These are phyloP conservation scores for Salix suchowensis DNA, from an alignment of 345 rosid genomes.

Conservation along the genomic window DNA sequence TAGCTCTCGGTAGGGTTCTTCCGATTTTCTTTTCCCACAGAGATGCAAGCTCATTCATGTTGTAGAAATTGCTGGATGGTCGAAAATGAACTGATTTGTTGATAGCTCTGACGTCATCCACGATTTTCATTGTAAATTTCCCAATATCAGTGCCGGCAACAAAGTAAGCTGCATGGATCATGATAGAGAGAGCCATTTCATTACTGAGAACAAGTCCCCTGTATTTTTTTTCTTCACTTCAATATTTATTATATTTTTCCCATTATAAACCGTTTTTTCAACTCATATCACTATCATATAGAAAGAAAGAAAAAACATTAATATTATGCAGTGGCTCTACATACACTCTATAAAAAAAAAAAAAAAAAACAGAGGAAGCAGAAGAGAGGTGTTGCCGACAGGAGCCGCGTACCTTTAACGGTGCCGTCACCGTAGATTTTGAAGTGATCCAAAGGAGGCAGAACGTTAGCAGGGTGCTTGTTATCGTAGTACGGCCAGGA, in stretches of 20 bases:
- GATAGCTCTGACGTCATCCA: slow-evolving; percentile 49
- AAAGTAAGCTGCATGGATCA: slow-evolving; percentile 48
- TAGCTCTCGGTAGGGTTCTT: slow-evolving; percentile 47
- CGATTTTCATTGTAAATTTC: slow-evolving; percentile 56
- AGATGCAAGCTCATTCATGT: slow-evolving; percentile 64
- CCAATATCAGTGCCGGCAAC: slow-evolving; percentile 66
- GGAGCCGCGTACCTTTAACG: slow-evolving; percentile 44
- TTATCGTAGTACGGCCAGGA: slow-evolving; percentile 74
- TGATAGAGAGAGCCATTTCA: not conserved
- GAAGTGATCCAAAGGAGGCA: slow-evolving; percentile 60
- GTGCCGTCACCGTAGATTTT: slow-evolving; percentile 66
- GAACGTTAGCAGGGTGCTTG: slow-evolving; percentile 52
- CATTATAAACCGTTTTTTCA: not conserved
- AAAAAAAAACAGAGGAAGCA: too few relatives aligned
- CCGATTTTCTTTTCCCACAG: slow-evolving; percentile 66
- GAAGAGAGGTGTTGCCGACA: not conserved
- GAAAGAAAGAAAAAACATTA: not conserved
- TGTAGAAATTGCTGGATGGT: slow-evolving; percentile 45
- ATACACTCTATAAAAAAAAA: too few relatives aligned
- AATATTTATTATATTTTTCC: not conserved
- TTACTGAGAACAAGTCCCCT: not conserved
- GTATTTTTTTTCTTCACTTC: not conserved
- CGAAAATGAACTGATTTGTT: slow-evolving; percentile 60
- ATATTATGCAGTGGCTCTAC: not conserved
- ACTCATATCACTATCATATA: not conserved